phyloP scores from a whole-genome alignment of 257 asterid species.

The Anisodus acutangulus region DNA sequence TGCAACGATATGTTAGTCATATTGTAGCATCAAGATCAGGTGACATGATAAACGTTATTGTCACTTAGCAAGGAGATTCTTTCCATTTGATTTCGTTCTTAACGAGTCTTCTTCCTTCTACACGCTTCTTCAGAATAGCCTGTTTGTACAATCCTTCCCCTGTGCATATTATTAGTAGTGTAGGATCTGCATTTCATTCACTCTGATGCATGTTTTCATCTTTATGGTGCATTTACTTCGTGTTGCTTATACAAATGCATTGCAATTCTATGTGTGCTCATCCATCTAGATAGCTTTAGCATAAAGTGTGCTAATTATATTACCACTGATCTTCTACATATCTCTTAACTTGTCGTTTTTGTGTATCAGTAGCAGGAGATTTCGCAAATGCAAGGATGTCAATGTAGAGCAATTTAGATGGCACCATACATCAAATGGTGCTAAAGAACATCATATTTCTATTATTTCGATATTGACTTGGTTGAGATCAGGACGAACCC shows the following conservation, averaged over 20 bases:
- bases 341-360: constrained; percentile 17
- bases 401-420: neutral
- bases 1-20: neutral
- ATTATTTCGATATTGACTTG: neutral
- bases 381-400: constrained; percentile 14
- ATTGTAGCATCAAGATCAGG: neutral
- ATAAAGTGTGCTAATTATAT: neutral
- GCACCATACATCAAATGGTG: neutral
- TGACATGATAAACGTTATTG: neutral
- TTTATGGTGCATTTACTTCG: neutral
- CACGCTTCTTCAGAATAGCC: neutral
- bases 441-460: neutral
- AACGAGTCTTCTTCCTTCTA: neutral
- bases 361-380: constrained; percentile 7
- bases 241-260: neutral
- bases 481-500: neutral
- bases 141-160: neutral
- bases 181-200: neutral
- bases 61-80: neutral
- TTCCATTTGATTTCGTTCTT: neutral
- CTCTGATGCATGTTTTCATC: neutral
- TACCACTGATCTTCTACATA: neutral
- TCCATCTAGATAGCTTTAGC: neutral
- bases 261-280: neutral
- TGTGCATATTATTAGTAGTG: neutral